phyloP scores from a whole-genome alignment of 163 green algal species.

The Volvox carteri region DNA sequence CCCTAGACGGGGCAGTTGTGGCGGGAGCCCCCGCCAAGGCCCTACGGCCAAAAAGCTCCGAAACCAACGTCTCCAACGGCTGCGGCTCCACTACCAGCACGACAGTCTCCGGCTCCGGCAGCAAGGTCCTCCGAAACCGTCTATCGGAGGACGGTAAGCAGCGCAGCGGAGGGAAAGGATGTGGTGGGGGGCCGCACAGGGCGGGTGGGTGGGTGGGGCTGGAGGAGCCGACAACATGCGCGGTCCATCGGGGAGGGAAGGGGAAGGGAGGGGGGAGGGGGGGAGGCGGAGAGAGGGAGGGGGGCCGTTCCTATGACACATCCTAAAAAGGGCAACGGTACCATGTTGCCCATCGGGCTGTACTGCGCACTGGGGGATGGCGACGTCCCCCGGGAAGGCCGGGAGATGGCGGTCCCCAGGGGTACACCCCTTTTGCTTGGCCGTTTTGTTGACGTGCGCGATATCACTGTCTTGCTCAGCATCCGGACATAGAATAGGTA shows the following conservation, averaged over 20 bases:
- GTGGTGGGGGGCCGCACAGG: neutral
- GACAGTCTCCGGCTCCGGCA: neutral
- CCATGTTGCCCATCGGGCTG: no score
- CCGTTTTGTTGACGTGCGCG: no score
- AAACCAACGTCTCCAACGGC: slow-evolving; percentile 22
- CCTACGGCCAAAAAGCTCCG: slow-evolving; percentile 35
- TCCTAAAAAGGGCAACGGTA: no score
- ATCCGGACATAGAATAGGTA: no score
- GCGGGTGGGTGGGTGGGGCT: neutral
- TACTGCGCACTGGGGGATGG: no score
- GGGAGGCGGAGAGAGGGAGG: no score
- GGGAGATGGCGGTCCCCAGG: no score
- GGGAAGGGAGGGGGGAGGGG: no score
- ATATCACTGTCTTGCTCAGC: no score
- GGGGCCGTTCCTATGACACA: no score
- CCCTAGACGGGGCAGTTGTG: neutral
- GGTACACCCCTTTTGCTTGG: no score
- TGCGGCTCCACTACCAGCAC: neutral
- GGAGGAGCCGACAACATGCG: neutral
- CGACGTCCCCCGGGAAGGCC: no score
- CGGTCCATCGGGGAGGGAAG: neutral
- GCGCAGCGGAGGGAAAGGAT: neutral
- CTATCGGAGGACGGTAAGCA: slow-evolving; percentile 44
- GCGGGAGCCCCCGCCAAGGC: slow-evolving; percentile 17
- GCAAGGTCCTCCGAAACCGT: slow-evolving; percentile 35